Percentiles rank a stretch among this genome's conserved stretches.
phyloP scores from a whole-genome alignment of 1,284 basidiomycete species.

The Puccinia novopanici region DNA sequence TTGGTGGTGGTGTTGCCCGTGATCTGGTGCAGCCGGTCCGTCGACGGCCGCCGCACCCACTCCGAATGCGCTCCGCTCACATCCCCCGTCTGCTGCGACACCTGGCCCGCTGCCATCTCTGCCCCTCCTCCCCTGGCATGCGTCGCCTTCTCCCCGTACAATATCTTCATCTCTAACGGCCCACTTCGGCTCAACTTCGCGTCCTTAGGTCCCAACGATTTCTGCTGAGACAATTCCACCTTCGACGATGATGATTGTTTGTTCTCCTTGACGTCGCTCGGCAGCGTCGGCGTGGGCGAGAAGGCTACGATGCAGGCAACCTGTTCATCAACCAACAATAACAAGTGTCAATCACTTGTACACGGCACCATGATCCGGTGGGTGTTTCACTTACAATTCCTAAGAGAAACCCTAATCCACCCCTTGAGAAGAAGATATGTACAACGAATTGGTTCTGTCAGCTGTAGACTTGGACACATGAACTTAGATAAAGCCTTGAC shows the following conservation, averaged over 20 bases:
- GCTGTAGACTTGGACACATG: background rate
- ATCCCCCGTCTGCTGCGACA: background rate
- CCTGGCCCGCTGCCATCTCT: background rate
- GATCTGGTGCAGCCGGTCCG: too few relatives aligned
- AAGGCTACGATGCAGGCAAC: slow-evolving; percentile 20
- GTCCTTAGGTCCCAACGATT: background rate
- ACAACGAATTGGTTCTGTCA: background rate
- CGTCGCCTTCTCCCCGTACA: background rate
- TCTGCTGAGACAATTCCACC: background rate
- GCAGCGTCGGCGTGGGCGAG: slow-evolving; percentile 6
- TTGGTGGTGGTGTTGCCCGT: background rate
- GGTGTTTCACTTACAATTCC: too few relatives aligned
- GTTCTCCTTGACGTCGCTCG: background rate
- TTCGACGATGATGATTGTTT: background rate
- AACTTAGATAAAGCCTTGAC: background rate
- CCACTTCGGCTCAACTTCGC: too few relatives aligned
- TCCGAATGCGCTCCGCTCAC: background rate
- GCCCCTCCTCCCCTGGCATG: background rate
- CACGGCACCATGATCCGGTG: slow-evolving; percentile 19
- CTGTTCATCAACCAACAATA: background rate
- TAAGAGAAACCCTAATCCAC: slow-evolving; percentile 2
- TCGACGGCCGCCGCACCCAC: background rate
- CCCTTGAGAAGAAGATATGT: background rate
- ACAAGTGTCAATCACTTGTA: background rate
- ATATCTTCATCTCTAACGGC: background rate